A percentile compares a stretch with the other conserved stretches of the same genome.
phyloP scores from a whole-genome alignment of 305 asterid species.

The Solanum hybrid region DNA sequence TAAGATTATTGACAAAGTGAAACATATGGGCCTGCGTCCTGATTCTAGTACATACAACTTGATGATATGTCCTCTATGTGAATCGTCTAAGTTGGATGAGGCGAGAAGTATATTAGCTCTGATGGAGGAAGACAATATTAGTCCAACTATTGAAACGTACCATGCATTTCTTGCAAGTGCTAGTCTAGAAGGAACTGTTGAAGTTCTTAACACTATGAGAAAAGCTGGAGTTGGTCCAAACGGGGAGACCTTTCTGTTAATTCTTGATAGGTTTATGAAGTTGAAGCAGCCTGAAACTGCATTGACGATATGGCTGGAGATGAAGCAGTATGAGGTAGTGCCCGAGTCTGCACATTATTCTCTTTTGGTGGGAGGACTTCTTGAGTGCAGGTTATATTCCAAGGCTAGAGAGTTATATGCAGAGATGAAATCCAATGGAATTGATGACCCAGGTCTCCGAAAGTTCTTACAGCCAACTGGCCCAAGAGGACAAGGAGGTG shows the following conservation, averaged over 20 bases:
- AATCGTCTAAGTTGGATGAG: constrained; percentile 43
- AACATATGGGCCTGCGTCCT: constrained; percentile 39
- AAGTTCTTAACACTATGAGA: constrained; percentile 49
- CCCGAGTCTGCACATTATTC: constrained; percentile 40
- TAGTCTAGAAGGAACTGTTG: constrained; percentile 37
- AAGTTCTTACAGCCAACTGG: constrained; percentile 34
- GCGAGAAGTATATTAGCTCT: constrained; percentile 48
- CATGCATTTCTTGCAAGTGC: constrained; percentile 59
- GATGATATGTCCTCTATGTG: constrained; percentile 68
- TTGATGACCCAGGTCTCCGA: constrained; percentile 44
- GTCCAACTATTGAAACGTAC: constrained; percentile 58
- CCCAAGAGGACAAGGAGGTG: neutral
- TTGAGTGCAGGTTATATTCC: constrained; percentile 35
- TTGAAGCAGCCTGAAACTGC: constrained; percentile 48
- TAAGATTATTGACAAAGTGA: constrained; percentile 49
- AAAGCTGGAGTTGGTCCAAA: constrained; percentile 48
- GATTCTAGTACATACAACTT: constrained; percentile 53
- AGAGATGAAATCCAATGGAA: constrained; percentile 52
- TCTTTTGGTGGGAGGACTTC: constrained; percentile 58
- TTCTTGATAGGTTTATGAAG: constrained; percentile 39
- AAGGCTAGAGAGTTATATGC: constrained; percentile 51
- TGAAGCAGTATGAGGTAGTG: constrained; percentile 35
- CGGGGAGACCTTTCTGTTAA: constrained; percentile 35
- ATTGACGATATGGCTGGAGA: constrained; percentile 48
- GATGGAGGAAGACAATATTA: constrained; percentile 52